Percentiles rank a stretch among this genome's conserved stretches.
Conservation (phyloP, 768 basidiomycete species). For the Ramaria sp. region DNA sequence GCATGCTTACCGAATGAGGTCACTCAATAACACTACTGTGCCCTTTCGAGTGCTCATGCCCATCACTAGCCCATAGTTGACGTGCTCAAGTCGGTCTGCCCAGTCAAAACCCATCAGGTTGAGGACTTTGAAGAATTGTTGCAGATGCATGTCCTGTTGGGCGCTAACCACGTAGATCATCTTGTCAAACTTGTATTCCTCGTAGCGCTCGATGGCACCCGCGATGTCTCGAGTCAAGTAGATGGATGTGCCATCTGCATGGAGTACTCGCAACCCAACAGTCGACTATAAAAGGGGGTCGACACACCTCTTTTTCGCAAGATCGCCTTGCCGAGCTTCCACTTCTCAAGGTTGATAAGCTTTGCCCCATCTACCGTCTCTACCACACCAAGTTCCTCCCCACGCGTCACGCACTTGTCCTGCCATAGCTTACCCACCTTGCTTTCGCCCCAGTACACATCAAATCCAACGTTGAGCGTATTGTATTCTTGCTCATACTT, state of each 20-base stretch:
- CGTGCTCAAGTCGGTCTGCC: conserved; percentile 73
- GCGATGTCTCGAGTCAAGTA: conserved; percentile 95
- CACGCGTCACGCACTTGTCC: conserved; percentile 53
- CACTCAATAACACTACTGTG: conserved; percentile 88
- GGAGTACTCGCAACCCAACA: neutral
- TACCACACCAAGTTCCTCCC: conserved; percentile 66
- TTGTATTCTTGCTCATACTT: conserved; percentile 86
- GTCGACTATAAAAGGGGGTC: neutral
- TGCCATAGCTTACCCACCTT: conserved; percentile 64
- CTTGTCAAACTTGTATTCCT: conserved; percentile 82
- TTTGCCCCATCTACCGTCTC: conserved; percentile 73
- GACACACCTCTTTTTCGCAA: conserved; percentile 70
- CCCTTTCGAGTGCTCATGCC: conserved; percentile 95
- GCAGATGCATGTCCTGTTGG: conserved; percentile 77
- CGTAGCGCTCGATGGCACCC: conserved; percentile 84
- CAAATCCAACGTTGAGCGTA: conserved; percentile 81
- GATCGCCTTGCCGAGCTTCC: conserved; percentile 86
- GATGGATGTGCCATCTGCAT: conserved; percentile 80
- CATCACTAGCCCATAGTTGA: conserved; percentile 85
- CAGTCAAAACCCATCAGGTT: conserved; percentile 83
- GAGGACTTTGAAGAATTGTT: conserved; percentile 91
- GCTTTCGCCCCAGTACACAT: conserved; percentile 88
- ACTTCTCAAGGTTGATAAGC: conserved; percentile 78
- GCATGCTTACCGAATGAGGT: conserved; percentile 46
- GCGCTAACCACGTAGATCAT: conserved; percentile 92